These are phyloP conservation scores for Epichloe aotearoae DNA, from an alignment of 2,329 filamentous ascomycete species.

Conservation along the genomic window DNA sequence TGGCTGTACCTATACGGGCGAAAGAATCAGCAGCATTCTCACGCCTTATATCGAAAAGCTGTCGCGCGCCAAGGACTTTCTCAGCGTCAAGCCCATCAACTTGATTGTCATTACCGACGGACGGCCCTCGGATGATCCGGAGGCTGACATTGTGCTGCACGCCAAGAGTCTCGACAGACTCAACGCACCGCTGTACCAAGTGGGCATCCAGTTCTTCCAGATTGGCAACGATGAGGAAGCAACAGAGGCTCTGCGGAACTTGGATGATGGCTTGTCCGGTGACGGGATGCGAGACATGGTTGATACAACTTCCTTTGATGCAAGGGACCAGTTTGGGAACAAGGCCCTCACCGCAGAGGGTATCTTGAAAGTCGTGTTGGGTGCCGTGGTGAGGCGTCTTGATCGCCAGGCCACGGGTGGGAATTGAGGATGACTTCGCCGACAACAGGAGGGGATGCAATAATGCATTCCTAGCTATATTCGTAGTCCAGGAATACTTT, in stretches of 20 bases:
- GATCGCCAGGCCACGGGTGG: constrained; percentile 16
- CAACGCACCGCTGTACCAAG: constrained; percentile 63
- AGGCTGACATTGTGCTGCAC: constrained; percentile 50
- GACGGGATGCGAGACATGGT: constrained; percentile 70
- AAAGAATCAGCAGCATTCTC: constrained; percentile 57
- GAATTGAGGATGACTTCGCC: background rate
- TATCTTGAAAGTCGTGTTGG: constrained; percentile 73
- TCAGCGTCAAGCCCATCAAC: constrained; percentile 62
- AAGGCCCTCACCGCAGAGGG: constrained; percentile 47
- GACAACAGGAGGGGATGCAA: background rate
- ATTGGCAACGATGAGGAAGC: constrained; percentile 64
- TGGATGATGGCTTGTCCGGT: constrained; percentile 58
- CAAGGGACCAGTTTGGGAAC: constrained; percentile 28
- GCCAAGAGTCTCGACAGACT: constrained; percentile 59
- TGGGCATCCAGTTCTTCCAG: constrained; percentile 94
- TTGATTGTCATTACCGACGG: constrained; percentile 92
- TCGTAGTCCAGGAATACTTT: no score
- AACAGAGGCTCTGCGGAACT: constrained; percentile 46
- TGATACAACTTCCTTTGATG: constrained; percentile 60
- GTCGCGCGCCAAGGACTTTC: constrained; percentile 25
- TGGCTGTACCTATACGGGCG: constrained; percentile 63
- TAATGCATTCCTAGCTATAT: no score
- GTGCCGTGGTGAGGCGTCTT: constrained; percentile 48
- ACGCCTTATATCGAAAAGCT: constrained; percentile 48
- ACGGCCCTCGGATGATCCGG: constrained; percentile 64